These are phyloP conservation scores for Lepidium campestre DNA, from an alignment of 441 rosid species.

Conservation along the genomic window DNA sequence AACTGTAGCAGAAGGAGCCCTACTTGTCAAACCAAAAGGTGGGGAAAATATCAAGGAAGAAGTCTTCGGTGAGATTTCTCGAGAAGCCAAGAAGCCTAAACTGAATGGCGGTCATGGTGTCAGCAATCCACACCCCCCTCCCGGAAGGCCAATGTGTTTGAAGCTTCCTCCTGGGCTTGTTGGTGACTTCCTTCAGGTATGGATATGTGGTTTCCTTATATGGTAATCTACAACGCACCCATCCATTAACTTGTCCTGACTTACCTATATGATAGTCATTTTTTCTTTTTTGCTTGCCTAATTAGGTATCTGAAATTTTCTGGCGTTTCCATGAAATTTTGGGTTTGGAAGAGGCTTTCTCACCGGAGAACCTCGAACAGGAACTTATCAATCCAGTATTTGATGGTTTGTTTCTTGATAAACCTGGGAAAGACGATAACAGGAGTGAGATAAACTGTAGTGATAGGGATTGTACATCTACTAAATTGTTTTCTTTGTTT, in stretches of 20 bases:
- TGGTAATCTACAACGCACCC: conserved; percentile 5
- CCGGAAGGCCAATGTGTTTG: conserved; percentile 59
- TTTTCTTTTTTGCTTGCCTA: conserved; percentile 20
- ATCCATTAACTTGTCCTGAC: conserved; percentile 6
- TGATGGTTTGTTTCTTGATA: conserved; percentile 35
- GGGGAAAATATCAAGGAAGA: conserved; percentile 35
- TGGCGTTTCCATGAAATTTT: conserved; percentile 71
- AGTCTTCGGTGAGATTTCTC: conserved; percentile 36
- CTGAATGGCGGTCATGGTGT: conserved; percentile 33
- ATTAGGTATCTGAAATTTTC: conserved; percentile 78
- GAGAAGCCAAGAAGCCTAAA: conserved; percentile 44
- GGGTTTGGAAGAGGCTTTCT: conserved; percentile 60
- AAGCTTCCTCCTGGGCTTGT: conserved; percentile 70
- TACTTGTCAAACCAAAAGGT: conserved; percentile 46
- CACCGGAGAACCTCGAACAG: conserved; percentile 63
- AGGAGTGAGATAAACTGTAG: conserved; percentile 30
- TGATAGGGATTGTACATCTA: conserved; percentile 28
- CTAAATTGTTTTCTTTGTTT: conserved; percentile 27
- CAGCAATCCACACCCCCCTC: conserved; percentile 46
- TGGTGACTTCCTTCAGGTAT: conserved; percentile 96
- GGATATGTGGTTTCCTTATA: conserved; percentile 18
- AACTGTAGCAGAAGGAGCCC: conserved; percentile 65
- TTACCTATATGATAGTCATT: conserved; percentile 18
- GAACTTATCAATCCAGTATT: conserved; percentile 69
- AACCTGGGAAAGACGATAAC: conserved; percentile 35